Evolutionary conservation across 2,329 filamentous ascomycete genomes (phyloP).

Genomic region (Cryphonectria carpinicola): DNA sequence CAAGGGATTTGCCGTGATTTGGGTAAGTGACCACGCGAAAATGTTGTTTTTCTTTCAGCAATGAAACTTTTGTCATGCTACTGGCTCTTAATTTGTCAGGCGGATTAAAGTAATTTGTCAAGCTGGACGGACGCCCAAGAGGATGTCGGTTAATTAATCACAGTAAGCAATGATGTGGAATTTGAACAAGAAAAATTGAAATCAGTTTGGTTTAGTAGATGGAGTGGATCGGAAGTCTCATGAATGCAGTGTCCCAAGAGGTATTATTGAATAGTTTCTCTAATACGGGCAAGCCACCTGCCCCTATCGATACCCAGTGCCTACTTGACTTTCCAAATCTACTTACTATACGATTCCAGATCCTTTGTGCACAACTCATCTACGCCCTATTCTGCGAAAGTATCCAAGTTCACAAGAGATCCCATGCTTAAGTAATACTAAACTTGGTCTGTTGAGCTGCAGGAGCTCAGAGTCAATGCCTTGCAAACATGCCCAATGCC

Average conservation of each 20-base stretch:
- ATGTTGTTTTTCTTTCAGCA: neutral
- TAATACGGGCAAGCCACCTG: neutral
- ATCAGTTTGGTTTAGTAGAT: neutral
- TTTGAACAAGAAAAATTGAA: neutral
- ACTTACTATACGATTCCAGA: neutral
- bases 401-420: too few species aligned
- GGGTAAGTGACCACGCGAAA: neutral
- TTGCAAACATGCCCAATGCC: too few species aligned
- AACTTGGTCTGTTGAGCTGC: neutral
- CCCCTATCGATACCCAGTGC: neutral
- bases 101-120: neutral
- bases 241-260: neutral
- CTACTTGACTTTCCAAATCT: neutral
- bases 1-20: neutral
- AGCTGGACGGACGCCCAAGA: neutral
- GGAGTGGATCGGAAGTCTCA: neutral
- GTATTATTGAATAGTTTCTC: neutral
- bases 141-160: neutral
- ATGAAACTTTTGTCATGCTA: neutral
- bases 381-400: neutral
- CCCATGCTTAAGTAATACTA: neutral
- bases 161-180: neutral
- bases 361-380: neutral
- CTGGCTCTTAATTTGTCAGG: neutral
- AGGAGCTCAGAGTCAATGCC: neutral